Conservation (phyloP, 225 moss, liverwort and hornwort genomes). For the Climacium dendroides region DNA sequence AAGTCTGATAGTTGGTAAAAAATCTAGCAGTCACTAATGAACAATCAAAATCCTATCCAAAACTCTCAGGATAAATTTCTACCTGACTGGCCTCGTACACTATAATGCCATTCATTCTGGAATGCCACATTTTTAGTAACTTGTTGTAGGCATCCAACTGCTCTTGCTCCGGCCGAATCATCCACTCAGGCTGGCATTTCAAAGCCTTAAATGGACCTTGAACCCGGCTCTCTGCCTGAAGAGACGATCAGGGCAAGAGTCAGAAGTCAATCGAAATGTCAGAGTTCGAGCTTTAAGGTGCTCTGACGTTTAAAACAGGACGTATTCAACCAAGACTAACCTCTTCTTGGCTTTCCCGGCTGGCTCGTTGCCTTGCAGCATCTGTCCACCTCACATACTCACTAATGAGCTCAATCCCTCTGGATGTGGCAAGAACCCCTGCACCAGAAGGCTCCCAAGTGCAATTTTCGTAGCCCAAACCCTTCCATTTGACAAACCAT, state of each 20-base stretch:
- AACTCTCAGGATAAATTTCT: not conserved
- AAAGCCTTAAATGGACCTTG: slow-evolving; percentile 17
- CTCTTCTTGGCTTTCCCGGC: slow-evolving; percentile 42
- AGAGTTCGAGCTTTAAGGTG: not conserved
- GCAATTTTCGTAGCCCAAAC: slow-evolving; percentile 76
- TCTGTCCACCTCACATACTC: slow-evolving; percentile 51
- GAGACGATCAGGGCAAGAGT: not conserved
- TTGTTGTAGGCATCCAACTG: slow-evolving; percentile 61
- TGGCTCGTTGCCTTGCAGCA: slow-evolving; percentile 35
- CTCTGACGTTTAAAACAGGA: not conserved
- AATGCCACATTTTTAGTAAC: slow-evolving; percentile 58
- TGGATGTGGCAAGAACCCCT: slow-evolving; percentile 32
- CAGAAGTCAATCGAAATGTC: not conserved
- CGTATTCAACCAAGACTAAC: slow-evolving; percentile 16
- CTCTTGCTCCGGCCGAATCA: slow-evolving; percentile 29
- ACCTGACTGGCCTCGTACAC: slow-evolving; percentile 86
- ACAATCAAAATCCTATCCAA: not conserved
- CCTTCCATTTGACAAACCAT: slow-evolving; percentile 98
- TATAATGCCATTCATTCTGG: slow-evolving; percentile 52
- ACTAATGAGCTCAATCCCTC: slow-evolving; percentile 26
- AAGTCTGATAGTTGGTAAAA: not conserved
- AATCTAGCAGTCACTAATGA: not conserved
- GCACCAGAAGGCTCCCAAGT: slow-evolving; percentile 69
- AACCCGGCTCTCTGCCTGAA: slow-evolving; percentile 41
- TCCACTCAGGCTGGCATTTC: slow-evolving; percentile 52